Conservation (phyloP, 495 filamentous ascomycete species). For the Neurospora pannonica region DNA sequence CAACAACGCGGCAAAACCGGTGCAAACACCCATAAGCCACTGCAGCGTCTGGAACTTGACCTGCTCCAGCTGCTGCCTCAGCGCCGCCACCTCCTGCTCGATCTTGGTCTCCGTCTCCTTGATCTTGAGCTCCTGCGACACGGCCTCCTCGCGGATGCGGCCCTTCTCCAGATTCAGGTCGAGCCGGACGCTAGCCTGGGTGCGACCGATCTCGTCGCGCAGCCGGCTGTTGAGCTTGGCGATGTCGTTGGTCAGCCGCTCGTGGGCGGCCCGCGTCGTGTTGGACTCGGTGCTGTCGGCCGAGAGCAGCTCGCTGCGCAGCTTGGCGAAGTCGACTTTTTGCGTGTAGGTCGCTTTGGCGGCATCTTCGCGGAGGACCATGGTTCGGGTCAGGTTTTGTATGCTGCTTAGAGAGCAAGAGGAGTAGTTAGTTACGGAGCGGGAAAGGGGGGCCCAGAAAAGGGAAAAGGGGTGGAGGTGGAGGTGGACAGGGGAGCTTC, state of each 20-base stretch:
- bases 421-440: neutral
- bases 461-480: neutral
- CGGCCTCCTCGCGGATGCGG: slow-evolving; percentile 90
- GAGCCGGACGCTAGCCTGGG: slow-evolving; percentile 81
- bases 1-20: slow-evolving; percentile 80
- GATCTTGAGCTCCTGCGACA: slow-evolving; percentile 94
- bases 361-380: slow-evolving; percentile 93
- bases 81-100: slow-evolving; percentile 89
- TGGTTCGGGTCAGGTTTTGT: slow-evolving; percentile 94
- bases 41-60: slow-evolving; percentile 97
- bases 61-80: slow-evolving; percentile 86
- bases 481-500: neutral
- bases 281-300: slow-evolving; percentile 84
- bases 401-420: slow-evolving; percentile 45
- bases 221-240: slow-evolving; percentile 82
- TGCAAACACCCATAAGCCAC: slow-evolving; percentile 98
- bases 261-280: slow-evolving; percentile 81
- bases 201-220: slow-evolving; percentile 87
- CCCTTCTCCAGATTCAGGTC: slow-evolving; percentile 97
- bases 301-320: slow-evolving; percentile 85
- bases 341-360: slow-evolving; percentile 89
- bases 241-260: slow-evolving; percentile 87
- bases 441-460: neutral
- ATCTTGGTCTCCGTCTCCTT: slow-evolving; percentile 98
- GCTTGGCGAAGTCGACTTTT: slow-evolving; percentile 98